Base-by-base conservation (phyloP, 805 yeast species). In the Wickerhamiella parazyma region DNA sequence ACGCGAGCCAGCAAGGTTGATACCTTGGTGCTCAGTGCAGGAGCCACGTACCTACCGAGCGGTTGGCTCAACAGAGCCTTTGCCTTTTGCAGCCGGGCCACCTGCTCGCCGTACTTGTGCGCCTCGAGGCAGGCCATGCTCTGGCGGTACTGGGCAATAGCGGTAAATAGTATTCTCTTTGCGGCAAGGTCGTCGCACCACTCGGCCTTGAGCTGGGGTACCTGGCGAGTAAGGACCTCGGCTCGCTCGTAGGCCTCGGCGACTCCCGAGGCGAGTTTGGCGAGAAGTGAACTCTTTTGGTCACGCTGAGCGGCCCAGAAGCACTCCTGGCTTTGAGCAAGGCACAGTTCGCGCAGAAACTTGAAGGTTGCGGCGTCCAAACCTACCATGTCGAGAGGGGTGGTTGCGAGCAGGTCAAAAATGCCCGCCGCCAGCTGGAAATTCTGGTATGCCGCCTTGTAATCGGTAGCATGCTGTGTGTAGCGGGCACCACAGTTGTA, bases 291-390 rank as follows among this genome's bases (percentile, higher is more conserved):
- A 54, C 80, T 76, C 10, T 66, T 63, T 18, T 60, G 64, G 14
- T 61, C 58, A 0, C 67, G 59, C 0, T 94, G 85, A 52, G 78
- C 77, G 38, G 72, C 75, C 95, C 95, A 86, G 41, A 80, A 75
- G 10, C 75, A 69, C 55, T 87, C 95, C 59, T 86, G 95, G 0
- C 94, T 91, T 54, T 84, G 94, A 0, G 94, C 91, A 33, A 81
- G 55, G 73, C 73, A 72, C 28, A 85, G 54, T 10, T 57, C 51
- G 29, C 68, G 60, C 42, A 86, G 61, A 14, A 76, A 65, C 10
- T 64, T 60, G 8, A 80, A 53, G 0, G 83, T 73, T 10, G 68
- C 67, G 1, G 45, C 35, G 33, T 73, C 74, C 12, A 82, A 59
- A 42, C 75, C 84, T 4, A 68, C 47, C 14, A 48, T 51, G 8